A percentile compares a stretch with the other conserved stretches of the same genome.
phyloP scores from a whole-genome alignment of 2,329 filamentous ascomycete genomes.

The Hypoxylon sp. region DNA sequence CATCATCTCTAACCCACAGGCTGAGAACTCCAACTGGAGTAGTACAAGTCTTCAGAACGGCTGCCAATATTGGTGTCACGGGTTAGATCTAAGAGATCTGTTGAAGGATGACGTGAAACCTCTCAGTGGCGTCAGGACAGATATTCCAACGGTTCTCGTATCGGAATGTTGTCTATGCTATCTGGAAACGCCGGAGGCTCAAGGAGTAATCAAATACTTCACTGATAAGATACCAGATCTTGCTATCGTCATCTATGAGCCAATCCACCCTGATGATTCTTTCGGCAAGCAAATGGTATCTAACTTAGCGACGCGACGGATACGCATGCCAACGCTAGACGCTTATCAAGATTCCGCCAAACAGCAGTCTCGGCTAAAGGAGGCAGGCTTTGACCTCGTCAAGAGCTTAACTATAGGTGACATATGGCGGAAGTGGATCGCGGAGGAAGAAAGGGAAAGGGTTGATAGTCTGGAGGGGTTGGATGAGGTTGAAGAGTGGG shows the following conservation, averaged over 20 bases:
- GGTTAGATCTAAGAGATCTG: constrained; percentile 79
- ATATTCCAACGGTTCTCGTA: constrained; percentile 84
- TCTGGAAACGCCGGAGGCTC: constrained; percentile 74
- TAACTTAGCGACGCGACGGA: constrained; percentile 85
- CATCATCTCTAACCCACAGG: constrained; percentile 55
- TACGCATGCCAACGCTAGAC: constrained; percentile 85
- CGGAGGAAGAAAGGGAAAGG: constrained; percentile 77
- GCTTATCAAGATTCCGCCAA: constrained; percentile 76
- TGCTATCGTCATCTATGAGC: constrained; percentile 86
- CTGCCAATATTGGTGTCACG: constrained; percentile 69
- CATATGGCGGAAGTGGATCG: constrained; percentile 85
- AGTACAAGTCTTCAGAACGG: constrained; percentile 55
- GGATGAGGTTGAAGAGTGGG: constrained; percentile 96
- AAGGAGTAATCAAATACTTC: constrained; percentile 75
- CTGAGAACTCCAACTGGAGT: constrained; percentile 57
- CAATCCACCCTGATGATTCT: constrained; percentile 83
- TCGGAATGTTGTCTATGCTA: constrained; percentile 98
- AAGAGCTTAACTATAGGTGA: constrained; percentile 61
- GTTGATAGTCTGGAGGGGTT: constrained; percentile 86
- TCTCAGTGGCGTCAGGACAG: constrained; percentile 63
- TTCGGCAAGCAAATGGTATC: constrained; percentile 94
- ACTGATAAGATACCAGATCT: constrained; percentile 63
- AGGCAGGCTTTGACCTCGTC: constrained; percentile 72
- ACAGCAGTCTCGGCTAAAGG: constrained; percentile 75
- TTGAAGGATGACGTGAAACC: constrained; percentile 39